Evolutionary conservation across 106 monocot genomes (phyloP).

Genomic region (Dendrobium officinale): DNA sequence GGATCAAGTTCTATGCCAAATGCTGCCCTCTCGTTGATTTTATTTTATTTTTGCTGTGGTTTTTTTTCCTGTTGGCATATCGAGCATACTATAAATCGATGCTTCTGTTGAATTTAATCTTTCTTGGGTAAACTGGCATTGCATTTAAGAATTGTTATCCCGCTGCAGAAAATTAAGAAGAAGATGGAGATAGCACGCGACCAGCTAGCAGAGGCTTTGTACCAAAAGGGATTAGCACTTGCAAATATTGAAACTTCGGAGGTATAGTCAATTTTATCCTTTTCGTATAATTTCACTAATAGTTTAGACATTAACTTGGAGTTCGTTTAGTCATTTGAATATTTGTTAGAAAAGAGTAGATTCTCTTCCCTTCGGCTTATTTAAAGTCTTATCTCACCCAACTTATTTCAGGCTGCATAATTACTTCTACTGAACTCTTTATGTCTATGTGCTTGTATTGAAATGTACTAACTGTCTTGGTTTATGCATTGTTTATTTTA

Average conservation of each 20-base stretch:
- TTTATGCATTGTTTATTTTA: not conserved
- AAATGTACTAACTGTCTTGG: not conserved
- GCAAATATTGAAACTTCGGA: conserved; percentile 48
- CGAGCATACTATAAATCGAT: not conserved
- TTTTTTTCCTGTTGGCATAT: not conserved
- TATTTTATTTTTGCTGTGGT: not conserved
- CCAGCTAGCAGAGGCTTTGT: conserved; percentile 81
- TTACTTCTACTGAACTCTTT: not conserved
- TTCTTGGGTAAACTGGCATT: not conserved
- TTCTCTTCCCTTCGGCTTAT: not conserved
- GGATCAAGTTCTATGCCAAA: not conserved
- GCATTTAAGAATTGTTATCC: not conserved
- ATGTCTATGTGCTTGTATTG: not conserved
- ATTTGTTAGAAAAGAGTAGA: not conserved
- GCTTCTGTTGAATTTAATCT: not conserved
- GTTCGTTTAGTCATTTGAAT: not conserved
- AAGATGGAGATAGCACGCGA: conserved; percentile 81
- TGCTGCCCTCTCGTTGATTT: not conserved
- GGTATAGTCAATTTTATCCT: conserved; percentile 24
- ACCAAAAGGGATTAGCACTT: conserved; percentile 83
- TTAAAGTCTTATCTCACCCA: too few relatives aligned
- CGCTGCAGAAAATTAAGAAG: conserved; percentile 66
- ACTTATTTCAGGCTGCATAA: too few relatives aligned
- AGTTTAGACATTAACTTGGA: not conserved
- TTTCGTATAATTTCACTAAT: not conserved